phyloP scores from a whole-genome alignment of 2,329 filamentous ascomycete species.

The Trichoderma harzianum region DNA sequence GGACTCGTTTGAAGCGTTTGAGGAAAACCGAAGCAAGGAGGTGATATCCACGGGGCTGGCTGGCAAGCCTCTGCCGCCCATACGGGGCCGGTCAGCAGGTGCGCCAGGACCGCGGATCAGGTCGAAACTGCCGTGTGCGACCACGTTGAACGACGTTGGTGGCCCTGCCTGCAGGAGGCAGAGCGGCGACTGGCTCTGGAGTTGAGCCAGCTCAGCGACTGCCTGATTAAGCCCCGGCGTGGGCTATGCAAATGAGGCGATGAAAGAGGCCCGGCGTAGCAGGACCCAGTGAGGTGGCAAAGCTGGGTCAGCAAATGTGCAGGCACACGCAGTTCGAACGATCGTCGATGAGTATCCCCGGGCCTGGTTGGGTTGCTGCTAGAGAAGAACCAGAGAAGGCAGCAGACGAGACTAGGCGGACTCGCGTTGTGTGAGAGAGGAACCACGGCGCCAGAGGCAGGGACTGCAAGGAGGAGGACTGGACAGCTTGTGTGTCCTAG shows the following conservation, averaged over 20 bases:
- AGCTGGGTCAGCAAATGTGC: conserved; percentile 13
- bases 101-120: conserved; percentile 29
- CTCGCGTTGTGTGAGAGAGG: background rate
- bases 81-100: conserved; percentile 29
- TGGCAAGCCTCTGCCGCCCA: conserved; percentile 27
- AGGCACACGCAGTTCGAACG: background rate
- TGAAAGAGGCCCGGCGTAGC: conserved; percentile 14
- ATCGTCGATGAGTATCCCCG: background rate
- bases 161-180: conserved; percentile 42
- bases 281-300: conserved; percentile 16
- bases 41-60: conserved; percentile 92
- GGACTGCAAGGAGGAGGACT: background rate
- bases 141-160: conserved; percentile 31
- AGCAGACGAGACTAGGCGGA: background rate
- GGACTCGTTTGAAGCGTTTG: conserved; percentile 65
- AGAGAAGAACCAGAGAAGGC: background rate
- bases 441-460: background rate
- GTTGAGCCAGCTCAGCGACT: conserved; percentile 41
- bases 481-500: background rate
- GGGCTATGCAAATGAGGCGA: conserved; percentile 18
- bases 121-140: conserved; percentile 28
- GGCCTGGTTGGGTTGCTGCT: background rate
- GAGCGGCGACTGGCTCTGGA: conserved; percentile 41
- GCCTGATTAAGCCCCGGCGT: conserved; percentile 18
- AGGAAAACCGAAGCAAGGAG: conserved; percentile 71